Conservation (phyloP, 441 rosid species). For the Iberis amara region DNA sequence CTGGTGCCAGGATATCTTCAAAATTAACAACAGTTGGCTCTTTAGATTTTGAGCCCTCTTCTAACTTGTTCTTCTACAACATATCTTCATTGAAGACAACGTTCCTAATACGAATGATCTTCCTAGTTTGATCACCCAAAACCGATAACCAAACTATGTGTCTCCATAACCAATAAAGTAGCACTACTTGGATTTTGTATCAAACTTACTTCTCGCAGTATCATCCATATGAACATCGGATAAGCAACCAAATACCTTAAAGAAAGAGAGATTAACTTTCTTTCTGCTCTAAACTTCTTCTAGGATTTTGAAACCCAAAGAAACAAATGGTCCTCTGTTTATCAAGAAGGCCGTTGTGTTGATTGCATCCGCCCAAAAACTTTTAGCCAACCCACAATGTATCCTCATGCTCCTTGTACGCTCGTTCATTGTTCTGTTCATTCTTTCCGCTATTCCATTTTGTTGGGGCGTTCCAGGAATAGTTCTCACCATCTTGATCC, state of each 20-base stretch:
- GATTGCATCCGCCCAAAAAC: neutral
- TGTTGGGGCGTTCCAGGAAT: slow-evolving; percentile 2
- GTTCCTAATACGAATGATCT: slow-evolving; percentile 4
- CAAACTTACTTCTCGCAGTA: neutral
- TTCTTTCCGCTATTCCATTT: neutral
- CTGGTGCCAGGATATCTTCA: neutral
- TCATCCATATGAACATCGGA: neutral
- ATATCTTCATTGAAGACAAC: neutral
- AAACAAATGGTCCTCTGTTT: neutral
- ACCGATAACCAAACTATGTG: neutral
- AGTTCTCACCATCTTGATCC: neutral
- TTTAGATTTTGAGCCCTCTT: neutral
- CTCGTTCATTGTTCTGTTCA: neutral
- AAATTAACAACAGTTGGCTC: neutral
- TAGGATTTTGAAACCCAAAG: neutral
- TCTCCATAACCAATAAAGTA: neutral
- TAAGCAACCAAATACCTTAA: neutral
- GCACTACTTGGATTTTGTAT: neutral
- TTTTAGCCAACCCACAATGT: neutral
- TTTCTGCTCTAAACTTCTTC: neutral
- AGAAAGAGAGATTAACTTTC: neutral
- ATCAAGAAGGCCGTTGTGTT: neutral
- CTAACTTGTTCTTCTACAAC: slow-evolving; percentile 2
- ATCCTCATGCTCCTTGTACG: neutral
- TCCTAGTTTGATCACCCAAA: neutral